Evolutionary conservation across 129 eudicot genomes (phyloP), one percentile per base, ranked within the genome.

Genomic region (Ambrosia trifida): DNA sequence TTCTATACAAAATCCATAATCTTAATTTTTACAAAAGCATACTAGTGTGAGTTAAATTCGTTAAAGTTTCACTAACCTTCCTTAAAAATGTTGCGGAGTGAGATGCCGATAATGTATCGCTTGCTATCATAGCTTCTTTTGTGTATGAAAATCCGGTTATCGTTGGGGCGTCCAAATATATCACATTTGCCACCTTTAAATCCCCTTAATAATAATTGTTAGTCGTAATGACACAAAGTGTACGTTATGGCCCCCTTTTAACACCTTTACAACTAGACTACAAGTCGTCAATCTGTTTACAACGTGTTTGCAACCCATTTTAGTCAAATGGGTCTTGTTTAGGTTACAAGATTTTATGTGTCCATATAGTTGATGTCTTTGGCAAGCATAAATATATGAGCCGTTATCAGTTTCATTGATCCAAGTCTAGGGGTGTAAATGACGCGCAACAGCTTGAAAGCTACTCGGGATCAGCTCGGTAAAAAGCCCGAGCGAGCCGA

Each of bases 111-210:
- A 70, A 18, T 40, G 74, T 73, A 45, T 82, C 86, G 31, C 69
- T 73, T 2, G 67, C 63, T 10, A 2, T 30, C 41, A 54, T 63
- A 31, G 74, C 24, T 47, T 74, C 63, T 62, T 73, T 69, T 4
- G 80, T 62, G 12, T 82, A 82, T 16, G 83, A 78, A 53, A 67
- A 82, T 47, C 86, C 86, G 8, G 77, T 61, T 13, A 69, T n/a
- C 18, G 78, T 70, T 0, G 86, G 80, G 58, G 76, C 77, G 75
- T 82, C 86, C 51, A 82, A 4, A 47, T 68, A 82, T 35, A 82
- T 78, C 24, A 82, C 53, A 17, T 64, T 82, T 2, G 86, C 77
- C 30, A 78, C 80, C 86, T 82, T 56, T 30, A 4, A 28, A 70
- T 2, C 17, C 16, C 38, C 35, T 12, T 11, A 20, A 64, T 14